phyloP scores from a whole-genome alignment of 2,329 filamentous ascomycete species.

The Conoideocrella luteorostrata region DNA sequence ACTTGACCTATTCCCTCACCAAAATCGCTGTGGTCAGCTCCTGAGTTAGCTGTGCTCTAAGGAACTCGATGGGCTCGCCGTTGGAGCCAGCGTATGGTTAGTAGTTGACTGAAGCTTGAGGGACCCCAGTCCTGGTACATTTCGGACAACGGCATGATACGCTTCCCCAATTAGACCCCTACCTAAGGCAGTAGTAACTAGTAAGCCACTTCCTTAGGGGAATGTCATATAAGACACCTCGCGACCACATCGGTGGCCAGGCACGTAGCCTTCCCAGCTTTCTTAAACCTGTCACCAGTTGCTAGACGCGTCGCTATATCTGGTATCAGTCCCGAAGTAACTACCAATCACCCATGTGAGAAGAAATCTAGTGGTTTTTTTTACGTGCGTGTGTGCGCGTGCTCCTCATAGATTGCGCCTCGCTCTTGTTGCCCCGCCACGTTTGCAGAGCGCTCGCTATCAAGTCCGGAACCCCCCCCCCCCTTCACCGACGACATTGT shows the following conservation, averaged over 20 bases:
- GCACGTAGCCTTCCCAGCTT: not conserved
- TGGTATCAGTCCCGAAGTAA: not conserved
- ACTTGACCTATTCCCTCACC: not conserved
- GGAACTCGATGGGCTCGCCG: too few relatives aligned
- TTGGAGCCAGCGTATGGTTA: not conserved
- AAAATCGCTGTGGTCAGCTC: not conserved
- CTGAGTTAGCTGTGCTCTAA: too few relatives aligned
- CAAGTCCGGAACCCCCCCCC: not conserved
- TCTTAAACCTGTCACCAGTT: not conserved
- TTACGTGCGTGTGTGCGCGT: not conserved
- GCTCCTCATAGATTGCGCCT: not conserved
- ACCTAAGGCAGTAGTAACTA: too few relatives aligned
- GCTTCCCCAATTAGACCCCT: not conserved
- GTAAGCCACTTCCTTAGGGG: too few relatives aligned
- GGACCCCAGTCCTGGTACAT: not conserved
- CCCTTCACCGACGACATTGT: slow-evolving; percentile 2
- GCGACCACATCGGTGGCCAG: not conserved
- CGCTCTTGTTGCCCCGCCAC: not conserved
- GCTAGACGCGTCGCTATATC: not conserved
- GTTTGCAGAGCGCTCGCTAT: not conserved
- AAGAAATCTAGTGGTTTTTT: not conserved
- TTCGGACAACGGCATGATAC: not conserved
- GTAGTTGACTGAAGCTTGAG: too few relatives aligned
- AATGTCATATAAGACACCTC: not conserved
- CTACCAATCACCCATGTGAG: not conserved